Evolutionary conservation across 2,329 filamentous ascomycete genomes (phyloP).

Genomic region (Plectosphaerella plurivora): DNA sequence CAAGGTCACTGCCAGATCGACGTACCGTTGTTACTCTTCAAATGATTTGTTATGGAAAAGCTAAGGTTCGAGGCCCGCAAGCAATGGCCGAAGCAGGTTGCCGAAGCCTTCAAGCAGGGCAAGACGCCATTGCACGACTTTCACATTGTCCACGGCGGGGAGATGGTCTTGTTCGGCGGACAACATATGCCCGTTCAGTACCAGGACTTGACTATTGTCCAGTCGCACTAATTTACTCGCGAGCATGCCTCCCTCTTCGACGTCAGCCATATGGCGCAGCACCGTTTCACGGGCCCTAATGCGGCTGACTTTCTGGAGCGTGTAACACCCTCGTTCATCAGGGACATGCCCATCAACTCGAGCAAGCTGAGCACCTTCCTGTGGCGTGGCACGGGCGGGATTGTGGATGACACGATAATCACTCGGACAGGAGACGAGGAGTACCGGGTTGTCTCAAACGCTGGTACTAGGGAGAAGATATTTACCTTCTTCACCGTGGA

Average conservation of each 20-base stretch:
- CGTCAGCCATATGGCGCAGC: conserved; percentile 95
- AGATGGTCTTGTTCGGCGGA: conserved; percentile 95
- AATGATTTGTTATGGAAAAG: too few species aligned
- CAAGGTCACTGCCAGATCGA: neutral
- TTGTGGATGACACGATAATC: conserved; percentile 91
- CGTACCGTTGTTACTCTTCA: neutral
- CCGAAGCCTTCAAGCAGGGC: conserved; percentile 30
- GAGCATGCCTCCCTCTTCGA: conserved; percentile 89
- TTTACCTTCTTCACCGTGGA: conserved; percentile 69
- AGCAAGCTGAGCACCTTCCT: conserved; percentile 84
- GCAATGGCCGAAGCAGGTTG: conserved; percentile 12
- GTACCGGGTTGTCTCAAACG: conserved; percentile 96
- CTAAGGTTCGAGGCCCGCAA: neutral
- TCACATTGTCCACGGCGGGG: conserved; percentile 73
- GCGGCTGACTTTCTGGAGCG: conserved; percentile 77
- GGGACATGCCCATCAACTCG: conserved; percentile 58
- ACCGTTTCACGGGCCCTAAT: conserved; percentile 75
- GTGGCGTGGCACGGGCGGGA: conserved; percentile 76
- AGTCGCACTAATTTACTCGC: conserved; percentile 88
- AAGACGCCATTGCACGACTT: conserved; percentile 77
- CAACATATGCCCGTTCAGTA: conserved; percentile 94
- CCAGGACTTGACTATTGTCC: conserved; percentile 66
- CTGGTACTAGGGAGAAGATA: conserved; percentile 87
- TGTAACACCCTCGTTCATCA: conserved; percentile 73
- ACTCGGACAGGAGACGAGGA: conserved; percentile 68